Evolutionary conservation across 768 basidiomycete genomes (phyloP), one percentile per base, ranked within the genome.

Genomic region (Nidula microcarpa): DNA sequence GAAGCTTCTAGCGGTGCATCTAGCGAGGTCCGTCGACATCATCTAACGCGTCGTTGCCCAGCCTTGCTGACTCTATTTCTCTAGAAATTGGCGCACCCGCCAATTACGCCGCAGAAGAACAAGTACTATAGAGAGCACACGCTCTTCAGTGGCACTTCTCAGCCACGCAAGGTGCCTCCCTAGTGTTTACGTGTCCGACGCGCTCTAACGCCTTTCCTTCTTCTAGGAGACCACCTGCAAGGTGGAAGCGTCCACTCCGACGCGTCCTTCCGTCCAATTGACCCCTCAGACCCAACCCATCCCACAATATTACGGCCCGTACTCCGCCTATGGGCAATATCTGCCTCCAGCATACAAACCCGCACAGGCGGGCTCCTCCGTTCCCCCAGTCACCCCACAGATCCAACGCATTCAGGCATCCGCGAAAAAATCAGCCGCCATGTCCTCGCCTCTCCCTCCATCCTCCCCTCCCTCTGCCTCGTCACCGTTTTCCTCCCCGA

Each of bases 401-500:
- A 55, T 69, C 18, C 68, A 73, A 36, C 79, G 77, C 55, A 68
- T 70, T 49, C 46, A 55, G 53, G 61, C 63, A 64, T 68, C 66
- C 65, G 55, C 57, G 49, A 63, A 57, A 55, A 62, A 65, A 52
- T 51, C 55, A 35, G 54, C 72, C 56, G 14, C 44, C 23, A 11
- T n/a, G 23, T 73, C 68, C 53, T 80, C 78, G 46, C 81, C 78
- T 51, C 74, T 81, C 47, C 83, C 78, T 46, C 75, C 81, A 11
- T 86, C 86, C 41, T 89, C 86, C 6, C 81, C 85, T 17, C 79
- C 77, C 34, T 68, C 64, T 7, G 65, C 75, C 16, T 76, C 74
- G 11, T 86, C 89, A 13, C 87, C 87, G 11, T 67, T 79, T 11
- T 83, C 82, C 32, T 88, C 87, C 49, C 88, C 89, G 6, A 67